Conservation (phyloP, 176 grass and related monocot species). For the Themeda triandra region DNA sequence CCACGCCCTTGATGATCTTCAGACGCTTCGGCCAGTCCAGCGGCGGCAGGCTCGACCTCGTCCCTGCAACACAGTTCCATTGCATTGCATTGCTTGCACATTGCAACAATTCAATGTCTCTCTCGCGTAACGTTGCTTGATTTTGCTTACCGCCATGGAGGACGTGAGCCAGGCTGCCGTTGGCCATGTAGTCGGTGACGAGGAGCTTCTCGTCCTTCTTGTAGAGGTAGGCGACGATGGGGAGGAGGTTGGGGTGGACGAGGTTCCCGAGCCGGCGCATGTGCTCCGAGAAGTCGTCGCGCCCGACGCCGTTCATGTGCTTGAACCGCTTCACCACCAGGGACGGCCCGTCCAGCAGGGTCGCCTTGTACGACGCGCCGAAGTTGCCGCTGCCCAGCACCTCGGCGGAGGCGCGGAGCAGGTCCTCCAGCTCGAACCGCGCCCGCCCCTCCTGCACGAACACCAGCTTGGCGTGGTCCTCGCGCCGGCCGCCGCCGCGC, state of each 20-base stretch:
- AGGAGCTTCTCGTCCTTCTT: constrained; percentile 92
- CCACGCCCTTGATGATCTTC: constrained; percentile 83
- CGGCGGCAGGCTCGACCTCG: constrained; percentile 42
- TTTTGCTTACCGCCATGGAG: constrained; percentile 57
- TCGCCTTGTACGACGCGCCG: constrained; percentile 88
- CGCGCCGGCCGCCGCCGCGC: constrained; percentile 28
- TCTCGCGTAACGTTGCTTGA: not conserved
- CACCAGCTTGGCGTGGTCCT: constrained; percentile 47
- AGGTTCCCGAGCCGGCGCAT: constrained; percentile 73
- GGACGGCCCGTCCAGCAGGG: constrained; percentile 35
- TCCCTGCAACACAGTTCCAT: constrained; percentile 27
- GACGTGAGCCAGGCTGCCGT: constrained; percentile 79
- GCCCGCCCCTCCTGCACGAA: constrained; percentile 54
- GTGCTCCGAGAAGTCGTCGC: constrained; percentile 78
- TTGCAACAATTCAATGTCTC: not conserved
- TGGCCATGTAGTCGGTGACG: constrained; percentile 60
- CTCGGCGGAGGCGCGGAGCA: constrained; percentile 76
- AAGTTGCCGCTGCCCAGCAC: constrained; percentile 87
- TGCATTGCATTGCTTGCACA: not conserved
- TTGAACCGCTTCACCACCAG: constrained; percentile 93
- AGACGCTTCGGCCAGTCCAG: constrained; percentile 72
- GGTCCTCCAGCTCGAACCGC: constrained; percentile 80
- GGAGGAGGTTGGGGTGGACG: constrained; percentile 76
- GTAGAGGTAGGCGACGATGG: constrained; percentile 82
- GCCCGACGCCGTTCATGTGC: constrained; percentile 64